Evolutionary conservation across 2,329 filamentous ascomycete genomes (phyloP).

Genomic region (Fulvia fulva): DNA sequence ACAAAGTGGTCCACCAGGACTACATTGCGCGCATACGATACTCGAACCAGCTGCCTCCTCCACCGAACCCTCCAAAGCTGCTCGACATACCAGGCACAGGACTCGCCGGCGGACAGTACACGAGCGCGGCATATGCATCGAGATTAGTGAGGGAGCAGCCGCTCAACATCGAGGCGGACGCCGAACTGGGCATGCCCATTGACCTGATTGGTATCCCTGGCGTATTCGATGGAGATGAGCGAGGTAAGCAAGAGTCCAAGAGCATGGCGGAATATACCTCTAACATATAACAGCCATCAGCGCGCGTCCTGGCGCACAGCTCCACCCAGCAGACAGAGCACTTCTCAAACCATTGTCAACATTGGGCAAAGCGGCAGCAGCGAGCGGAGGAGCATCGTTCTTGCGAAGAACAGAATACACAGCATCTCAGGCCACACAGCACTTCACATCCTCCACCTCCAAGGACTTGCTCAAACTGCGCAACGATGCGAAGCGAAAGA

Average conservation of each 20-base stretch:
- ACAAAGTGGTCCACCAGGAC: slow-evolving; percentile 70
- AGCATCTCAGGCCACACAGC: slow-evolving; percentile 49
- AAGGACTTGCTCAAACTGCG: slow-evolving; percentile 46
- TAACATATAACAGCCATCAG: slow-evolving; percentile 43
- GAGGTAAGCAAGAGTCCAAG: slow-evolving; percentile 57
- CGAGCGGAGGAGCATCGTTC: slow-evolving; percentile 81
- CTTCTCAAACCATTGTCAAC: slow-evolving; percentile 80
- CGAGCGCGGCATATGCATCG: slow-evolving; percentile 83
- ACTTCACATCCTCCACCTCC: slow-evolving; percentile 52
- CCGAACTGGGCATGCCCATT: slow-evolving; percentile 94
- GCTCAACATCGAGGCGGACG: slow-evolving; percentile 94
- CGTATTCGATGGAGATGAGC: slow-evolving; percentile 91
- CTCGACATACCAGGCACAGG: slow-evolving; percentile 95
- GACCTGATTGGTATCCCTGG: slow-evolving; percentile 92
- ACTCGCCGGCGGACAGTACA: slow-evolving; percentile 80
- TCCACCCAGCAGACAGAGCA: slow-evolving; percentile 79
- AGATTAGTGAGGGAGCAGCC: slow-evolving; percentile 86
- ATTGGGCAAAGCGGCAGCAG: slow-evolving; percentile 76
- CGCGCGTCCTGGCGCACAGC: slow-evolving; percentile 65
- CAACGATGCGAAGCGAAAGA: slow-evolving; percentile 39
- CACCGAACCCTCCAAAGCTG: slow-evolving; percentile 90
- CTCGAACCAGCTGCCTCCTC: slow-evolving; percentile 90
- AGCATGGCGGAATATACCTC: background rate
- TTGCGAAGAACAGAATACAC: slow-evolving; percentile 96
- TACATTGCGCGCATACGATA: slow-evolving; percentile 96